Conservation (phyloP, 2,329 filamentous ascomycete species). For the Didymella lethalis region DNA sequence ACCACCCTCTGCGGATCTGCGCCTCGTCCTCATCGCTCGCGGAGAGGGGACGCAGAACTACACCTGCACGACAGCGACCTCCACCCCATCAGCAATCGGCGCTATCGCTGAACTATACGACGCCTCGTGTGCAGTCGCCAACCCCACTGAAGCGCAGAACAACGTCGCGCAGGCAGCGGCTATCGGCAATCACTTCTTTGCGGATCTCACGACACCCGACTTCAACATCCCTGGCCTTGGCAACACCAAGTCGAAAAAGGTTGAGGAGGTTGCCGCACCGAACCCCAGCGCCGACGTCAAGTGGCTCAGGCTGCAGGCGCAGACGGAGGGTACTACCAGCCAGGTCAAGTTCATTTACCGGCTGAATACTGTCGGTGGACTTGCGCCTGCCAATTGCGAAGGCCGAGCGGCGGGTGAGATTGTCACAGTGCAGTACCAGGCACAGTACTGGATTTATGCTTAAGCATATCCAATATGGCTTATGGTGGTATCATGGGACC, state of each 20-base stretch:
- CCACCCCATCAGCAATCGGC: slow-evolving; percentile 51
- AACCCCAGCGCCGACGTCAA: slow-evolving; percentile 66
- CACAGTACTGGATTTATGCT: slow-evolving; percentile 74
- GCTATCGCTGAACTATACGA: slow-evolving; percentile 51
- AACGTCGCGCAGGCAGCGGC: slow-evolving; percentile 35
- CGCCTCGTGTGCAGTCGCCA: slow-evolving; percentile 33
- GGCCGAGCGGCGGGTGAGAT: slow-evolving; percentile 49
- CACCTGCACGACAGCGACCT: slow-evolving; percentile 49
- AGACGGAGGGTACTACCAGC: slow-evolving; percentile 41
- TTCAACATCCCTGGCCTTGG: slow-evolving; percentile 78
- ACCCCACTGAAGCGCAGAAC: slow-evolving; percentile 31
- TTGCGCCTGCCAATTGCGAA: slow-evolving; percentile 73
- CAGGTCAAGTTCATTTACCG: slow-evolving; percentile 78
- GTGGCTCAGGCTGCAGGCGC: slow-evolving; percentile 76
- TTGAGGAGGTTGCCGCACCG: slow-evolving; percentile 69
- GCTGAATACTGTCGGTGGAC: slow-evolving; percentile 81
- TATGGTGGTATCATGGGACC: not conserved
- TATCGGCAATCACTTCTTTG: slow-evolving; percentile 81
- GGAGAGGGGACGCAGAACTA: slow-evolving; percentile 62
- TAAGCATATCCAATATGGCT: slow-evolving; percentile 2
- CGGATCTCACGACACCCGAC: slow-evolving; percentile 73
- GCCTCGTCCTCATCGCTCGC: slow-evolving; percentile 55
- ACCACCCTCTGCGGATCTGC: slow-evolving; percentile 34
- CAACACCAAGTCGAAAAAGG: slow-evolving; percentile 72
- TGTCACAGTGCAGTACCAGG: slow-evolving; percentile 82